phyloP scores from a whole-genome alignment of 2,329 filamentous ascomycete genomes.

The Boeremia lycopersici region DNA sequence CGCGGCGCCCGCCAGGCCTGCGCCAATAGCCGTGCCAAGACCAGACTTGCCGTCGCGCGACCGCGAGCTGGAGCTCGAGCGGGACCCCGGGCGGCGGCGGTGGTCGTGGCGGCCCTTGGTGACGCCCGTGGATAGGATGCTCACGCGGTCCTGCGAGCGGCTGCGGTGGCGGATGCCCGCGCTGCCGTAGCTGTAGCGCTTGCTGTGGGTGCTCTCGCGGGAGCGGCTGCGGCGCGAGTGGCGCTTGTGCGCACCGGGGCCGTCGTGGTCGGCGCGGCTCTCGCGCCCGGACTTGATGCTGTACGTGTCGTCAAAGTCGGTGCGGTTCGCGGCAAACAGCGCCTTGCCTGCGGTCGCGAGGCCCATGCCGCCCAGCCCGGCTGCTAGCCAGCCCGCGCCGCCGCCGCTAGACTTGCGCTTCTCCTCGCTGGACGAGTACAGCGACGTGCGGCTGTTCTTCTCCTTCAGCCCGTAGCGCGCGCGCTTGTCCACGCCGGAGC shows the following conservation, averaged over 20 bases:
- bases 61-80: conserved; percentile 48
- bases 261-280: conserved; percentile 26
- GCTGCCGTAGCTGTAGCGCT: conserved; percentile 53
- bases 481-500: conserved; percentile 63
- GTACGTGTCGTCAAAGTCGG: conserved; percentile 66
- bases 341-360: conserved; percentile 59
- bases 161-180: conserved; percentile 49
- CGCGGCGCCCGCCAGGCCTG: conserved; percentile 49
- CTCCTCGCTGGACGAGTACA: conserved; percentile 42
- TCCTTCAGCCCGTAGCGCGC: conserved; percentile 56
- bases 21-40: conserved; percentile 47
- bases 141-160: conserved; percentile 44
- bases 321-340: conserved; percentile 55
- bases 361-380: conserved; percentile 61
- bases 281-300: conserved; percentile 61
- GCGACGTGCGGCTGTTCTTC: conserved; percentile 40
- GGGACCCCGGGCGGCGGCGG: conserved; percentile 31
- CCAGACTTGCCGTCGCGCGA: conserved; percentile 44
- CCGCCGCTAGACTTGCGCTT: conserved; percentile 51
- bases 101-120: conserved; percentile 45
- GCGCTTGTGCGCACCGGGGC: not conserved
- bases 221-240: conserved; percentile 44
- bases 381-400: conserved; percentile 58
- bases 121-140: conserved; percentile 41
- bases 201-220: conserved; percentile 45